phyloP scores from a whole-genome alignment of 2,329 filamentous ascomycete genomes.

The Ascochyta rabiei region DNA sequence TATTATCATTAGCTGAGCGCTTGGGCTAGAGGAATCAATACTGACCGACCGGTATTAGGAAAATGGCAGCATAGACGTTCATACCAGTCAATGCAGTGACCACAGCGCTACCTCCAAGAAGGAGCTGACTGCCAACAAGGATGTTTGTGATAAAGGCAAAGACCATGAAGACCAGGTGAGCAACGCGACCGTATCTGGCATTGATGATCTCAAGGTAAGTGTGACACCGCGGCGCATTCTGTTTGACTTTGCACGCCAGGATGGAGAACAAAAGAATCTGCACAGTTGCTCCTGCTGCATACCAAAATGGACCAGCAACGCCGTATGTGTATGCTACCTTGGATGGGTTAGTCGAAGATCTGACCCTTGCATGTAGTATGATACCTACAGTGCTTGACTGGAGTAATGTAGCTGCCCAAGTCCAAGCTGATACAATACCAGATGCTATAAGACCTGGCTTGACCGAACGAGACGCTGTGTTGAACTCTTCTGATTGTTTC shows the following conservation, averaged over 20 bases:
- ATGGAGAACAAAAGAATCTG: constrained; percentile 54
- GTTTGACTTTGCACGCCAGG: constrained; percentile 53
- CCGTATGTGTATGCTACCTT: constrained; percentile 37
- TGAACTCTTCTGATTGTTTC: constrained; percentile 55
- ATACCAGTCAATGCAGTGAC: constrained; percentile 53
- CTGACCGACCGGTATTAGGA: constrained; percentile 50
- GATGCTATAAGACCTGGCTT: constrained; percentile 56
- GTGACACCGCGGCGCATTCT: constrained; percentile 49
- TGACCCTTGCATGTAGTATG: background rate
- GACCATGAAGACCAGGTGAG: constrained; percentile 50
- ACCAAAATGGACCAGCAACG: constrained; percentile 46
- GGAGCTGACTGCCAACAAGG: constrained; percentile 51
- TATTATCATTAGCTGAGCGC: constrained; percentile 15
- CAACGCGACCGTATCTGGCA: constrained; percentile 46
- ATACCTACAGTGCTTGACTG: constrained; percentile 31
- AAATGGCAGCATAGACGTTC: constrained; percentile 53
- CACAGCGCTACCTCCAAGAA: constrained; percentile 53
- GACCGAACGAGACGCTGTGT: constrained; percentile 53
- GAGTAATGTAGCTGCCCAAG: constrained; percentile 54
- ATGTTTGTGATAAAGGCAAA: constrained; percentile 53
- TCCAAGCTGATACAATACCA: constrained; percentile 58
- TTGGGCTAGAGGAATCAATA: background rate
- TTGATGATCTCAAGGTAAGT: constrained; percentile 53
- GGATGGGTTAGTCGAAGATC: background rate
- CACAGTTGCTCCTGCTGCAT: constrained; percentile 52